Evolutionary conservation across 495 filamentous ascomycete species (phyloP), one percentile per base, ranked within the genome.

Genomic region (Astrothelium subdiscretum): DNA sequence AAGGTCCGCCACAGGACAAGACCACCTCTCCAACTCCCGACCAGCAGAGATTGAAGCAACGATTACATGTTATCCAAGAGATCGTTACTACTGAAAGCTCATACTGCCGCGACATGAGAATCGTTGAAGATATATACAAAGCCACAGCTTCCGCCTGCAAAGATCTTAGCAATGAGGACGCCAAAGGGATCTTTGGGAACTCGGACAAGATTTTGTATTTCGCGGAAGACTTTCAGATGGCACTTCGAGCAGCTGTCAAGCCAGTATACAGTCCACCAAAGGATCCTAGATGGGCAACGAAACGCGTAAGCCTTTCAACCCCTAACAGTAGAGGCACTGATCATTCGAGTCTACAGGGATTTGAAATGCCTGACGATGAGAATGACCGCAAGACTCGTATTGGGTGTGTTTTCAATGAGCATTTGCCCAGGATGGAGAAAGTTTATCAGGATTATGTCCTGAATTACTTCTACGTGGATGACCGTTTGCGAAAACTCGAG

Each of bases 121-220:
- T 98, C 42, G 86, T 95, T 5, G 89, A 95, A 68, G 90, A 96
- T 68, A 96, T 97, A 51, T 98, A 97, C 78, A 95, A 92, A 73
- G 90, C 87, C n/a, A 97, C 94, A 0, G 90, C 90, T 0, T 87
- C 87, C 64, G 85, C 90, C 20, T 54, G 48, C 24, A 87, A 86
- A 54, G 81, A 90, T 22, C 83, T 89, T 59, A 89, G 87, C 29
- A 71, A 79, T 20, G 87, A 91, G 52, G 95, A 96, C 62, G 84
- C 94, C 63, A 94, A 89, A 71, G 79, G 85, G 18, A 82, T 98
- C 22, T 98, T 98, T 70, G 84, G 87, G 58, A 98, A 97, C 68
- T 90, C 87, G 2, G 87, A 91, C 63, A 83, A 95, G 65, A 85
- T 97, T 66, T 86, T 90, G 62, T 79, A 81, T 18, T 96, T 97